Percentiles rank a stretch among this genome's conserved stretches.
Evolutionary conservation across 768 basidiomycete species (phyloP).

Genomic region (Tulasnella calospora): DNA sequence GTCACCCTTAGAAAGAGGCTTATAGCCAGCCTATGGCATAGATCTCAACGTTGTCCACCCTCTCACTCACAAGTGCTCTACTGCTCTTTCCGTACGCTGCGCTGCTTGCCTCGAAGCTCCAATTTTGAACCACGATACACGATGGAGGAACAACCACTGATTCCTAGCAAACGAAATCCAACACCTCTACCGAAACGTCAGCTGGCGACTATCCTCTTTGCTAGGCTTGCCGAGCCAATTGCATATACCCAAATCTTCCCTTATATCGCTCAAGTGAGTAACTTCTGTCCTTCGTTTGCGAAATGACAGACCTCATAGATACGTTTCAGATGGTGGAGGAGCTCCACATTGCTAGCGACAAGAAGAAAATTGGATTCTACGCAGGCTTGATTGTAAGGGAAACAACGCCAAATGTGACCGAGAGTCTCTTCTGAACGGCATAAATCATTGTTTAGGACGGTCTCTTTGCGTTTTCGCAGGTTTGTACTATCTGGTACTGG

Average conservation of each 20-base stretch:
- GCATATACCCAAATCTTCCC: constrained; percentile 27
- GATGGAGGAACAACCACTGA: constrained; percentile 4
- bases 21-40: too few relatives aligned
- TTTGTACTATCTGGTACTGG: constrained; percentile 18
- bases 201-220: constrained; percentile 25
- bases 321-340: constrained; percentile 26
- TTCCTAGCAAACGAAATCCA: not conserved
- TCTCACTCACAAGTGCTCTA: not conserved
- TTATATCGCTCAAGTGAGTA: constrained; percentile 24
- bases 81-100: not conserved
- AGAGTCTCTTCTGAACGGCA: not conserved
- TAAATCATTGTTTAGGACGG: constrained; percentile 1
- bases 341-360: constrained; percentile 25
- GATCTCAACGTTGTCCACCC: too few relatives aligned
- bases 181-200: constrained; percentile 29
- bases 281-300: too few relatives aligned
- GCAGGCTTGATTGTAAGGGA: constrained; percentile 17
- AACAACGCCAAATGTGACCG: not conserved
- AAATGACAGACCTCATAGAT: not conserved
- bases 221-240: constrained; percentile 29
- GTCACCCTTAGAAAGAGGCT: not conserved
- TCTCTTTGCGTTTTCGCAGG: constrained; percentile 18
- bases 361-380: constrained; percentile 24
- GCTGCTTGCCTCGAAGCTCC: not conserved
- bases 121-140: not conserved